phyloP scores from a whole-genome alignment of 176 grass and related monocot genomes.

The barley (Hordeum vulgare) region DNA sequence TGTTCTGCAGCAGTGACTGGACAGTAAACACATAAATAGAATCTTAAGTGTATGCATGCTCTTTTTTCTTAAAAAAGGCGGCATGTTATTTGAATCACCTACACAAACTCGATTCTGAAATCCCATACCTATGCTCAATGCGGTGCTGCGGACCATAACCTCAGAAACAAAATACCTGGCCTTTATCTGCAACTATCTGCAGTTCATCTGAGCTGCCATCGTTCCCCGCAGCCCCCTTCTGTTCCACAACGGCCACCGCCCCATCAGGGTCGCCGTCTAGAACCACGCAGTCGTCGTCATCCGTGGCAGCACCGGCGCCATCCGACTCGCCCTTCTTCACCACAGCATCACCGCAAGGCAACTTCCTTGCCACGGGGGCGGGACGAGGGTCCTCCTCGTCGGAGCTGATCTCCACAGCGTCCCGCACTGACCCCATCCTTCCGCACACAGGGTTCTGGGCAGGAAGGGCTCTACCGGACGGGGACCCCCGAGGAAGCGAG shows the following conservation, averaged over 20 bases:
- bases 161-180: slow-evolving; percentile 43
- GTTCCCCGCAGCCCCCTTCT: background rate
- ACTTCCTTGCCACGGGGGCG: background rate
- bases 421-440: slow-evolving; percentile 28
- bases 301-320: background rate
- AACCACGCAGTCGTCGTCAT: slow-evolving; percentile 65
- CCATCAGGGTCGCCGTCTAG: slow-evolving; percentile 66
- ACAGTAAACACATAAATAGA: too few relatives aligned
- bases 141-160: background rate
- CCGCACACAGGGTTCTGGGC: background rate
- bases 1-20: too few relatives aligned
- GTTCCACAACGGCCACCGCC: background rate
- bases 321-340: slow-evolving; percentile 14
- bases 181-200: slow-evolving; percentile 73
- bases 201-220: slow-evolving; percentile 56
- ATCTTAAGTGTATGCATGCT: too few relatives aligned
- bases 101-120: background rate
- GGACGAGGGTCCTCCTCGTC: slow-evolving; percentile 53
- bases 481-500: background rate
- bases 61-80: too few relatives aligned
- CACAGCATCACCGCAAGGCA: slow-evolving; percentile 26
- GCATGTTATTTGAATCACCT: background rate
- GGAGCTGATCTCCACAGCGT: slow-evolving; percentile 74
- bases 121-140: too few relatives aligned
- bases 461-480: background rate